Evolutionary conservation across 169 alveolate genomes (phyloP).

Genomic region (Plasmodium berghei): DNA sequence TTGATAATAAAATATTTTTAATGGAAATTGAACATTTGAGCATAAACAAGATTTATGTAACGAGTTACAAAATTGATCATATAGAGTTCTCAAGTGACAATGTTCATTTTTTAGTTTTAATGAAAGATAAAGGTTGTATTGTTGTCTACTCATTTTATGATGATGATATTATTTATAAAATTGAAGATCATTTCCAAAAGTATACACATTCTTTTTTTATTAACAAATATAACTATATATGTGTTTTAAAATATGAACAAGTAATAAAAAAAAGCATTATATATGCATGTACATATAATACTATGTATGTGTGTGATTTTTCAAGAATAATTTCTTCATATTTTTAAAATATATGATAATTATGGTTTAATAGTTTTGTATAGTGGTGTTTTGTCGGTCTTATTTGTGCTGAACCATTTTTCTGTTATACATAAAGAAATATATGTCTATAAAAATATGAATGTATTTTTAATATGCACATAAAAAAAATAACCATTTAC

Average conservation of each 20-base stretch:
- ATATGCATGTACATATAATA: not conserved
- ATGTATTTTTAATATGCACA: not conserved
- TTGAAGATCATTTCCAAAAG: slow-evolving; percentile 23
- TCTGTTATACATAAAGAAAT: not conserved
- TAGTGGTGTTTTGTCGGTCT: too few relatives aligned
- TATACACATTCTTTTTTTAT: slow-evolving; percentile 24
- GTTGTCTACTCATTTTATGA: slow-evolving; percentile 31
- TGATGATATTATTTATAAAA: slow-evolving; percentile 3
- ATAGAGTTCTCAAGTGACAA: slow-evolving; percentile 26
- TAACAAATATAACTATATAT: slow-evolving; percentile 8
- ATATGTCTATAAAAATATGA: not conserved
- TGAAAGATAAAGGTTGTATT: slow-evolving; percentile 32
- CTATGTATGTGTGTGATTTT: too few relatives aligned
- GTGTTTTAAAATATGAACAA: slow-evolving; percentile 34
- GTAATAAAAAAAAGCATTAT: slow-evolving; percentile 4
- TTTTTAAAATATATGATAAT: too few relatives aligned
- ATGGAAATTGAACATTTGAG: slow-evolving; percentile 11
- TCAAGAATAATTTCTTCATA: too few relatives aligned
- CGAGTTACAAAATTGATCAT: slow-evolving; percentile 29
- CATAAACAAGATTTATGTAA: slow-evolving; percentile 15
- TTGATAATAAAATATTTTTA: slow-evolving; percentile 24
- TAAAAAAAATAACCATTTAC: too few relatives aligned
- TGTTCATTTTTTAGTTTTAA: slow-evolving; percentile 37
- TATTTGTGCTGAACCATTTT: too few relatives aligned
- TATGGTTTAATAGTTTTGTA: too few relatives aligned